These are phyloP conservation scores for Pseudogymnoascus sp. DNA, from an alignment of 2,329 filamentous ascomycete species.

Conservation along the genomic window DNA sequence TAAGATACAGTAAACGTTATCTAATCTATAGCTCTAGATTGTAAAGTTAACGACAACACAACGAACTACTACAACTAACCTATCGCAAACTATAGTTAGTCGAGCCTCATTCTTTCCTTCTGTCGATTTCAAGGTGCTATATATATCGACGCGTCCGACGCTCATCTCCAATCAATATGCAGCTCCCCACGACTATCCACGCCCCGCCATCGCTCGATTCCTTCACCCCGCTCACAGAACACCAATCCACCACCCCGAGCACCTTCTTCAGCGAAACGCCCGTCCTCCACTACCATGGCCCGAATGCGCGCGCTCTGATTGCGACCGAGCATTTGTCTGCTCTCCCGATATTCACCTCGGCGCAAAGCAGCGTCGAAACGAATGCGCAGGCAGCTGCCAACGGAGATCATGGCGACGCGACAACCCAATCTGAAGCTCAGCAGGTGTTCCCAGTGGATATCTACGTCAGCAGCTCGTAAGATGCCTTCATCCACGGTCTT, in stretches of 20 bases:
- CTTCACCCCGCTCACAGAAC: slow-evolving; percentile 60
- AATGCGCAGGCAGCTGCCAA: slow-evolving; percentile 30
- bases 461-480: slow-evolving; percentile 39
- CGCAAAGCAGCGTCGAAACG: slow-evolving; percentile 43
- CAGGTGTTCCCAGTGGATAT: slow-evolving; percentile 40
- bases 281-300: slow-evolving; percentile 58
- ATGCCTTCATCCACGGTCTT: not conserved
- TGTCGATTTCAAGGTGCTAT: not conserved
- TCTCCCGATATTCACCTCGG: slow-evolving; percentile 41
- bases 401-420: slow-evolving; percentile 19
- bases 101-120: not conserved
- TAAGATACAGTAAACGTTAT: no score
- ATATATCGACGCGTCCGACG: not conserved
- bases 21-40: no score
- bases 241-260: slow-evolving; percentile 64
- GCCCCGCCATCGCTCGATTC: slow-evolving; percentile 48
- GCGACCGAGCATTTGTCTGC: slow-evolving; percentile 46
- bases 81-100: not conserved
- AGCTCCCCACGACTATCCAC: slow-evolving; percentile 44
- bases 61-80: not conserved
- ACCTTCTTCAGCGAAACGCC: slow-evolving; percentile 67
- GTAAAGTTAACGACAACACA: not conserved
- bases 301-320: slow-evolving; percentile 51
- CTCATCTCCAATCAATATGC: not conserved
- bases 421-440: slow-evolving; percentile 26